Evolutionary conservation across 140 eudicot species (phyloP).

Genomic region (Cichorium intybus): DNA sequence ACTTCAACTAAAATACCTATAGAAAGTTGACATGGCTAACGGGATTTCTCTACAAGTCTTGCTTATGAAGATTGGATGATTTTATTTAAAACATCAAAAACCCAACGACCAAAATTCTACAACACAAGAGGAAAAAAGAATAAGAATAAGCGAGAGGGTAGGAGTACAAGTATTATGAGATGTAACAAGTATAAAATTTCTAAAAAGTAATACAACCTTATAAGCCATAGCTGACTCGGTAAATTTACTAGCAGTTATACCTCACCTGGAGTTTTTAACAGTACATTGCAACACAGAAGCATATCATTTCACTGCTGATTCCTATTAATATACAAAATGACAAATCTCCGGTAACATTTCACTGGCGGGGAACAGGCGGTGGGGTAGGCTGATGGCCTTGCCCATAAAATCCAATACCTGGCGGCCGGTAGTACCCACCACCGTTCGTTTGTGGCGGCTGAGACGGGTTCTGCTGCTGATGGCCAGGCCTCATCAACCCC

Average conservation of each 20-base stretch:
- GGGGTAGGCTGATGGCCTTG: constrained; percentile 69
- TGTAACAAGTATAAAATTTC: not conserved
- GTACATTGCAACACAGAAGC: constrained; percentile 20
- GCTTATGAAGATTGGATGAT: no score
- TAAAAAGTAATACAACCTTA: not conserved
- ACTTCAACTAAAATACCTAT: no score
- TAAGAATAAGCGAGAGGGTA: no score
- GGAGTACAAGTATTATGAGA: not conserved
- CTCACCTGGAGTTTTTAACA: not conserved
- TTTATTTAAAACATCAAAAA: no score
- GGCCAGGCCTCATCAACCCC: constrained; percentile 59
- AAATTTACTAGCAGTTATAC: constrained; percentile 2
- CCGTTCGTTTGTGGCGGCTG: constrained; percentile 34
- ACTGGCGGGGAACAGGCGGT: constrained; percentile 74
- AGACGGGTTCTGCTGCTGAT: constrained; percentile 37
- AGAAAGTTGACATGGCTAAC: no score
- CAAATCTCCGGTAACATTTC: constrained; percentile 11
- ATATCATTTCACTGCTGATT: not conserved
- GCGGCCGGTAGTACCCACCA: constrained; percentile 75
- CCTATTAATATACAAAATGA: constrained; percentile 55
- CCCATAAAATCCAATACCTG: constrained; percentile 80
- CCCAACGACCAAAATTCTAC: not conserved
- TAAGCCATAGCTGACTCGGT: constrained; percentile 4
- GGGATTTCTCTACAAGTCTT: no score
- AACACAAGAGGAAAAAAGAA: not conserved